Base-by-base conservation (phyloP, 352 stramenopile genomes). In the Plasmopara halstedii region DNA sequence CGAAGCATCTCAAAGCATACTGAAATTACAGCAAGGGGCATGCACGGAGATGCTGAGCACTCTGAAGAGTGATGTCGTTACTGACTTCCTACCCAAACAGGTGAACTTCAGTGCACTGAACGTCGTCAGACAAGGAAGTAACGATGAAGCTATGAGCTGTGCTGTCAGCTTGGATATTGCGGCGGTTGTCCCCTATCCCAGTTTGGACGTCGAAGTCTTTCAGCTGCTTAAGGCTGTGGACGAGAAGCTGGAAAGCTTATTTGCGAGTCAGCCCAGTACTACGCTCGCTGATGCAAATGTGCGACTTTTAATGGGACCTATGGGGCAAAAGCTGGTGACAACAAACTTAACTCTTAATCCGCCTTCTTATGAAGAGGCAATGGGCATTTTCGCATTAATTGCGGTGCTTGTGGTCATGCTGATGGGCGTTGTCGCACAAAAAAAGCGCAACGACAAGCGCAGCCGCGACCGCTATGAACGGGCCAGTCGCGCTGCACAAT, bases 391-490 rank as follows among this genome's bases (percentile, higher is more conserved):
- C 27, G 57, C 62, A n/a, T 62, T 73, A 2, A 53, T 85, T 44
- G 62, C 56, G 19, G 53, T 77, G 31, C 66, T 89, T 21, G 54
- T 65, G n/a, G 60, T 56, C 22, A 84, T 89, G 74, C 68, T 89
- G 21, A 67, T 77, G 22, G 64, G 58, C 0, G 62, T 89, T 0
- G 49, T 66, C n/a, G 54, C 70, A 40, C 65, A 70, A 44, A 83
- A 82, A 57, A 78, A 73, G 37, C 60, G 61, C n/a, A 76, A 87
- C 32, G 74, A 87, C 18, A 52, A 73, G 38, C 62, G 58, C 27
- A 70, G 68, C 56, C 55, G 67, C 9, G 61, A 73, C 18, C 68
- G 65, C 15, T 69, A 87, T 42, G 57, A 70, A 4, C 80, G 76
- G 7, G 77, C 77, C 2, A 85, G 64, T 27, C 64, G 64, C 6